Evolutionary conservation across 768 basidiomycete species (phyloP).

Genomic region (Austroboletus eburneus): DNA sequence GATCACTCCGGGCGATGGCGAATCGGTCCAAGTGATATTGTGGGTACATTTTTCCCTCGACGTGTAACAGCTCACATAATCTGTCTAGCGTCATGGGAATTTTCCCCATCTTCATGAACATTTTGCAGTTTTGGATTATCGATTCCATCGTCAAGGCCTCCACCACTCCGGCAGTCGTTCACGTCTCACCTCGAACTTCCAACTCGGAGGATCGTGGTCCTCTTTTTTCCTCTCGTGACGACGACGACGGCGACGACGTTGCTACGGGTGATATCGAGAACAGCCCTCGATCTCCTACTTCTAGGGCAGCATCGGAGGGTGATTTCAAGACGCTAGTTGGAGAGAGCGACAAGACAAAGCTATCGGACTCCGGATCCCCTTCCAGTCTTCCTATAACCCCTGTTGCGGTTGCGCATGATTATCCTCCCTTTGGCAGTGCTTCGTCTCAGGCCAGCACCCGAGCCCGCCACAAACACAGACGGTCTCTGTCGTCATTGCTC

Average conservation of each 20-base stretch:
- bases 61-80: slow-evolving; percentile 6
- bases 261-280: slow-evolving; percentile 44
- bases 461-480: slow-evolving; percentile 25
- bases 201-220: slow-evolving; percentile 53
- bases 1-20: slow-evolving; percentile 59
- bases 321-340: slow-evolving; percentile 19
- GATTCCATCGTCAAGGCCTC: slow-evolving; percentile 88
- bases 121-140: slow-evolving; percentile 92
- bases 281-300: slow-evolving; percentile 32
- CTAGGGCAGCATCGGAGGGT: slow-evolving; percentile 32
- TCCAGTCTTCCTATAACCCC: slow-evolving; percentile 7
- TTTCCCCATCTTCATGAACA: slow-evolving; percentile 86
- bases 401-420: slow-evolving; percentile 29
- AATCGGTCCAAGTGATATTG: slow-evolving; percentile 75
- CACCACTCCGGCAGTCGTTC: slow-evolving; percentile 34
- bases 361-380: slow-evolving; percentile 10
- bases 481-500: slow-evolving; percentile 40
- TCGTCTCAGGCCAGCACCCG: slow-evolving; percentile 18
- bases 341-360: slow-evolving; percentile 15
- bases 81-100: slow-evolving; percentile 75
- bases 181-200: slow-evolving; percentile 36
- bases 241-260: slow-evolving; percentile 39
- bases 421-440: slow-evolving; percentile 55
- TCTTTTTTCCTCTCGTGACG: slow-evolving; percentile 56
- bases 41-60: slow-evolving; percentile 36